Evolutionary conservation across 2,329 filamentous ascomycete species (phyloP).

Genomic region (Pseudopithomyces maydicus): DNA sequence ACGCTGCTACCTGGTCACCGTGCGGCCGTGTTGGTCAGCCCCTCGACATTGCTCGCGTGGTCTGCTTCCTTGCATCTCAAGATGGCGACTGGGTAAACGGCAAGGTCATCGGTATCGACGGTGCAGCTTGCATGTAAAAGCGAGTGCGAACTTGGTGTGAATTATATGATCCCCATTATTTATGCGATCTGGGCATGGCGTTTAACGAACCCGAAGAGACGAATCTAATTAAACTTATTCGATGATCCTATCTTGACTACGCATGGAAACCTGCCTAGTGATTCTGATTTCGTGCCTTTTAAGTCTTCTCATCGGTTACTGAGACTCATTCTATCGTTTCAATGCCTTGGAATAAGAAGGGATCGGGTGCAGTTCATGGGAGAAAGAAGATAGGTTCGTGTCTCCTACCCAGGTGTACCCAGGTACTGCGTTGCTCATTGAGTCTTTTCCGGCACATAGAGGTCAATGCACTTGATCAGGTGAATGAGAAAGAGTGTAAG

Average conservation of each 20-base stretch:
- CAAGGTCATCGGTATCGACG: constrained; percentile 58
- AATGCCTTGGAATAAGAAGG: no score
- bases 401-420: no score
- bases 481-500: no score
- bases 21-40: constrained; percentile 69
- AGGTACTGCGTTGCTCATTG: no score
- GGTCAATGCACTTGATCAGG: no score
- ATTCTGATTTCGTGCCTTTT: no score
- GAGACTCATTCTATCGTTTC: no score
- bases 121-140: constrained; percentile 49
- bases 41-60: constrained; percentile 70
- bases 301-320: no score
- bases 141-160: neutral
- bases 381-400: no score
- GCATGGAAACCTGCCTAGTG: no score
- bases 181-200: constrained; percentile 8
- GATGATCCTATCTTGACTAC: neutral
- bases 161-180: constrained; percentile 11
- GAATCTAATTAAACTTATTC: neutral
- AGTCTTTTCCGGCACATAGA: no score
- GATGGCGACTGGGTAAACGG: constrained; percentile 62
- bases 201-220: neutral
- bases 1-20: constrained; percentile 67
- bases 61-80: constrained; percentile 64
- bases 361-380: no score